These are phyloP conservation scores for Cutaneotrichosporon sp. DNA, from an alignment of 1,284 basidiomycete genomes.

Conservation along the genomic window DNA sequence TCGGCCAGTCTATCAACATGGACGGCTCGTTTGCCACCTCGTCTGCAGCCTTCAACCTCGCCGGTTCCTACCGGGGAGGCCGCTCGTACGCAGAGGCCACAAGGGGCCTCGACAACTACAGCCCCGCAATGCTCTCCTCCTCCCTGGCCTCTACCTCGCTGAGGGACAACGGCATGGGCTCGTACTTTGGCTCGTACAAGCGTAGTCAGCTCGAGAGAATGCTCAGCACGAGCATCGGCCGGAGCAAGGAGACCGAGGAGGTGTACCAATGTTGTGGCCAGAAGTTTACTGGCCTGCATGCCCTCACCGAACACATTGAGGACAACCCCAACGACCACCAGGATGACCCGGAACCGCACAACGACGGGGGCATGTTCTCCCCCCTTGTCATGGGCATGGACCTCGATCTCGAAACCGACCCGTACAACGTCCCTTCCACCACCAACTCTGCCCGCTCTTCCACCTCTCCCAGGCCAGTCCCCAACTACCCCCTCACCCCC, in stretches of 20 bases:
- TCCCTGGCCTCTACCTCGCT: conserved; percentile 39
- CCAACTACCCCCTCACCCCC: conserved; percentile 43
- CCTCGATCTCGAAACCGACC: conserved; percentile 45
- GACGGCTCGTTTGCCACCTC: conserved; percentile 44
- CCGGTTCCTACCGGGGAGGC: conserved; percentile 31
- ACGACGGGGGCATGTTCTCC: conserved; percentile 35
- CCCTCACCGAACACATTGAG: conserved; percentile 49
- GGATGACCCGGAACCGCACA: conserved; percentile 40
- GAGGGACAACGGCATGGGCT: conserved; percentile 16
- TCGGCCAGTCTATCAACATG: conserved; percentile 49
- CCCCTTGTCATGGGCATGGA: conserved; percentile 49
- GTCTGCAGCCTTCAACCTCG: conserved; percentile 38
- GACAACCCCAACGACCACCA: conserved; percentile 33
- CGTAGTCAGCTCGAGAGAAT: conserved; percentile 43
- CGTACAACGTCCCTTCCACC: conserved; percentile 23
- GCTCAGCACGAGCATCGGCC: conserved; percentile 33
- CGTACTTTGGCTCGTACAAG: conserved; percentile 33
- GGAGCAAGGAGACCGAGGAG: conserved; percentile 40
- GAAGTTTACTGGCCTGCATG: conserved; percentile 44
- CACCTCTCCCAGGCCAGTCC: conserved; percentile 31
- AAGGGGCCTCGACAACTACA: conserved; percentile 24
- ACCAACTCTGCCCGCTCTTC: conserved; percentile 40
- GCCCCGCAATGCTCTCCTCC: conserved; percentile 33
- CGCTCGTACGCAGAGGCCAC: conserved; percentile 49
- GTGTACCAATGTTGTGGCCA: conserved; percentile 48